Evolutionary conservation across 106 monocot species (phyloP), one percentile per base, ranked within the genome.

Genomic region (Cymbidium sinense): DNA sequence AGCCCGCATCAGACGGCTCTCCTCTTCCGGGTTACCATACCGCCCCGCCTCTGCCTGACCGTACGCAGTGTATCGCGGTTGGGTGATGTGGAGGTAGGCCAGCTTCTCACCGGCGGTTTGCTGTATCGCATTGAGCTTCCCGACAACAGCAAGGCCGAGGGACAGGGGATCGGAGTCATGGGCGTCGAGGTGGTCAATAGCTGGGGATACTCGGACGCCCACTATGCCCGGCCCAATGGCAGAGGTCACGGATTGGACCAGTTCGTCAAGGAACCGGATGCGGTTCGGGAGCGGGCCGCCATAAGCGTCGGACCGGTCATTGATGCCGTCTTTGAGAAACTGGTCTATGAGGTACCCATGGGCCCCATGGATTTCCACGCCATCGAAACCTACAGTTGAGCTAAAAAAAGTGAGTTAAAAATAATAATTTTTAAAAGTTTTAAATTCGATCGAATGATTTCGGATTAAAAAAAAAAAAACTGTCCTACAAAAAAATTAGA

Each of bases 321-420:
- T 99, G 90, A 99, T 95, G 28, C 95, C 95, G 37, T 99, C 98
- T 35, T 99, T 99, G 36, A 99, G 90, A 70, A 95, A 99, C 77
- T 95, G 98, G 82, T 99, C 95, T 55, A 99, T 90, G 15, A 99
- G 79, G 84, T 98, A 99, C 0, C 98, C 98, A 50, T 99, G 98
- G 27, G 94, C 98, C 13, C 90, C 95, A 58, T 99, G 98, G 81
- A 99, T 99, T 77, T 99, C 95, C n/a, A 99, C 83, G 64, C 94
- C 95, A 33, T 99, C 95, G 23, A 99, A 95, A 43, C 98, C 94
- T 88, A 83, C 15, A 2, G 17, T 2, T 20, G 7, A 1, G 33
- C 4, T 33, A 0, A 21, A 3, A 20, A 58, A 58, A n/a, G 2
- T 47, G 13, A 47, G n/a, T n/a, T n/a, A n/a, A n/a, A n/a, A n/a